These are phyloP conservation scores for Tetradesmus lagerheimii DNA, from an alignment of 139 green algal species.

Conservation along the genomic window DNA sequence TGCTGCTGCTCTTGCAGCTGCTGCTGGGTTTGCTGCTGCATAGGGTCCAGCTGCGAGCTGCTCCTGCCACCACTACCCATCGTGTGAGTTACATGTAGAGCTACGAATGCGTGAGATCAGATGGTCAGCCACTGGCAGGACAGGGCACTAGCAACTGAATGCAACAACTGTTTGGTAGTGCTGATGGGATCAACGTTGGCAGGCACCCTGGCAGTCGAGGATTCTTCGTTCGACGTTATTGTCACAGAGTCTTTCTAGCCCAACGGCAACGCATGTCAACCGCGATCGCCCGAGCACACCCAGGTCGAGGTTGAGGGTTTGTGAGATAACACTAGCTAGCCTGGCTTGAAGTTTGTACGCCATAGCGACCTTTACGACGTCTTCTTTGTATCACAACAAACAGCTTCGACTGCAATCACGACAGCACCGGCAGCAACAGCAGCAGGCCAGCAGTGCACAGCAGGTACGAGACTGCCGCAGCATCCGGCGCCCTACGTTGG, in stretches of 20 bases:
- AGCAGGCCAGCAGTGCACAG: not conserved
- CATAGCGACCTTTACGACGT: no score
- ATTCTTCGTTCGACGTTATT: no score
- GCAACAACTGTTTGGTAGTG: not conserved
- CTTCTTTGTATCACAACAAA: no score
- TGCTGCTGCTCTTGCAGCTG: conserved; percentile 37
- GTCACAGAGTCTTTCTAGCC: not conserved
- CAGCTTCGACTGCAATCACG: not conserved
- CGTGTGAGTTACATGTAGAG: not conserved
- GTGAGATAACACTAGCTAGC: not conserved
- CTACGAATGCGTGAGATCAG: not conserved
- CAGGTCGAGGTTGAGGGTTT: not conserved
- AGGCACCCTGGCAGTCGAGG: not conserved
- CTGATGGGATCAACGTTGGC: not conserved
- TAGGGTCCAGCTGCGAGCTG: not conserved
- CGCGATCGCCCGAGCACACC: not conserved
- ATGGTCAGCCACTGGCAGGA: not conserved
- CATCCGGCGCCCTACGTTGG: not conserved
- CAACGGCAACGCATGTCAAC: not conserved
- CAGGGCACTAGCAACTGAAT: not conserved
- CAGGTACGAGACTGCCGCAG: not conserved
- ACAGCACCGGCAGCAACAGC: not conserved
- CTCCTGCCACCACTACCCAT: not conserved
- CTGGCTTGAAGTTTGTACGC: no score
- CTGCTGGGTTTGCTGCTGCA: conserved; percentile 7